Evolutionary conservation across 83 land plant genomes (phyloP).

Genomic region (Thuja plicata): DNA sequence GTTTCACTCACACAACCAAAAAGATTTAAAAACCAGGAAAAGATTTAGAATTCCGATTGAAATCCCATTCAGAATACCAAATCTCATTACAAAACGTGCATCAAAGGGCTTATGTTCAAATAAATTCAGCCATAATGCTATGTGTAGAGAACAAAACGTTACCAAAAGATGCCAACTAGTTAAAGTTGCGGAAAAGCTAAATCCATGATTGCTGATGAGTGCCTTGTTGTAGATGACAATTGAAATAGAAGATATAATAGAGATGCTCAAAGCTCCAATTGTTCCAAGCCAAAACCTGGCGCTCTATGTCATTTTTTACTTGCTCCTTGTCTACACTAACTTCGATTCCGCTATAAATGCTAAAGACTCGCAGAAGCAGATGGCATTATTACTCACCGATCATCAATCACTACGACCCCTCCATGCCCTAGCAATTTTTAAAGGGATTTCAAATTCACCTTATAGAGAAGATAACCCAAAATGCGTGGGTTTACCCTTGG

Average conservation of each 20-base stretch:
- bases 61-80: slow-evolving; percentile 89
- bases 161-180: slow-evolving; percentile 90
- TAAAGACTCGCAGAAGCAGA: neutral
- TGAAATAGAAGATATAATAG: slow-evolving; percentile 77
- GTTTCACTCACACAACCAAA: too few relatives aligned
- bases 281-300: slow-evolving; percentile 62
- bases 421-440: neutral
- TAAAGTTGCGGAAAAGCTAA: slow-evolving; percentile 86
- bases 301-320: slow-evolving; percentile 45
- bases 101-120: slow-evolving; percentile 97
- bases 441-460: neutral
- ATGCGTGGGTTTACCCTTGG: too few relatives aligned
- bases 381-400: neutral
- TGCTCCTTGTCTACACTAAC: neutral
- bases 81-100: slow-evolving; percentile 72
- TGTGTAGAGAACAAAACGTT: slow-evolving; percentile 89
- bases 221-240: slow-evolving; percentile 90
- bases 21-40: slow-evolving; percentile 88
- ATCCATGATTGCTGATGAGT: slow-evolving; percentile 67
- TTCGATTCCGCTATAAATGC: neutral
- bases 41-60: slow-evolving; percentile 91
- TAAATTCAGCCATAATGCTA: slow-evolving; percentile 75
- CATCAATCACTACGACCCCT: neutral
- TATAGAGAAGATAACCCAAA: too few relatives aligned
- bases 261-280: slow-evolving; percentile 62